Evolutionary conservation across 306 rosid genomes (phyloP).

Genomic region (Dicorynia guianensis): DNA sequence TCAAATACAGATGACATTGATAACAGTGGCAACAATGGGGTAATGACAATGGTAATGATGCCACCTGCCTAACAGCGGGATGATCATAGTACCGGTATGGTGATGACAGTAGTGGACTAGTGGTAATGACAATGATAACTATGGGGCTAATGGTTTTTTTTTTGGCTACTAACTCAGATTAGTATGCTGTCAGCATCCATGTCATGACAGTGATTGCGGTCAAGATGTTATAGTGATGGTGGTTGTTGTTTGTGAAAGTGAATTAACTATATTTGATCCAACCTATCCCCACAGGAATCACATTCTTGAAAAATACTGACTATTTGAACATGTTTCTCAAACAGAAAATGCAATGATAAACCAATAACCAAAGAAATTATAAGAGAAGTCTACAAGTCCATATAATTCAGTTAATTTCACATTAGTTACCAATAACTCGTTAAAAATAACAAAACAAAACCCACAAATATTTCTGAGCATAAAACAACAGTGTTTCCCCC

Average conservation of each 20-base stretch:
- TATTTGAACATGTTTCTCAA: not conserved
- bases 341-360: not conserved
- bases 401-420: not conserved
- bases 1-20: too few species aligned
- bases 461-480: not conserved
- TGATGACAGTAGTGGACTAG: not conserved
- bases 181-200: not conserved
- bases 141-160: not conserved
- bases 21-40: too few species aligned
- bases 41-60: too few species aligned
- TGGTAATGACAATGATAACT: not conserved
- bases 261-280: too few species aligned
- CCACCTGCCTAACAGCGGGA: not conserved
- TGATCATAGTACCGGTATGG: not conserved
- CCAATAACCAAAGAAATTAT: not conserved
- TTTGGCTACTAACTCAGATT: not conserved
- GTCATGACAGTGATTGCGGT: not conserved
- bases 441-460: not conserved
- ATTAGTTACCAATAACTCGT: not conserved
- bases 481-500: not conserved
- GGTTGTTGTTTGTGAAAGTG: not conserved
- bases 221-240: not conserved
- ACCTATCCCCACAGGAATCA: not conserved
- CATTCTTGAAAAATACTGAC: not conserved
- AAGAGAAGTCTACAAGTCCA: slow-evolving; percentile 2